phyloP scores from a whole-genome alignment of 768 basidiomycete genomes.

The Dentipellis fragilis region DNA sequence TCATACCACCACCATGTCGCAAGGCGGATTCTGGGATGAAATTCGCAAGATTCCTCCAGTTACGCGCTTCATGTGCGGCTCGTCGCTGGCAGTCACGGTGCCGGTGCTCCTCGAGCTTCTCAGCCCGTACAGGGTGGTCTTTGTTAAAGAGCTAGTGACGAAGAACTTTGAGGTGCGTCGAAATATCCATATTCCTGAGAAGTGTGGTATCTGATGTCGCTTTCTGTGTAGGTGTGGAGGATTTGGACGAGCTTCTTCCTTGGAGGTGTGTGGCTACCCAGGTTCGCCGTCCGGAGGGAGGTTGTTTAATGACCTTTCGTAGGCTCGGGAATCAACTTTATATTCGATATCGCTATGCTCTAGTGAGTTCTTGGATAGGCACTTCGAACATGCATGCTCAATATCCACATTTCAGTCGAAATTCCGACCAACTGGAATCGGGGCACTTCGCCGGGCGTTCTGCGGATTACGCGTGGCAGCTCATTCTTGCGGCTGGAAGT shows the following conservation, averaged over 20 bases:
- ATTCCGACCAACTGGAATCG: slow-evolving; percentile 53
- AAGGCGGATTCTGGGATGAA: slow-evolving; percentile 31
- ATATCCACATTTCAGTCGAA: slow-evolving; percentile 38
- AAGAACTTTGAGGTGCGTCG: slow-evolving; percentile 43
- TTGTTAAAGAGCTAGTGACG: slow-evolving; percentile 34
- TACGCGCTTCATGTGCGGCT: slow-evolving; percentile 58
- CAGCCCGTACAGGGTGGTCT: slow-evolving; percentile 43
- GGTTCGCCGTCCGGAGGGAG: neutral
- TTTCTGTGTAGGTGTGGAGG: slow-evolving; percentile 52
- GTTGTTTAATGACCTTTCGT: neutral
- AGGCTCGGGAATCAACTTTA: slow-evolving; percentile 42
- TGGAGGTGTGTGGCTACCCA: slow-evolving; percentile 33
- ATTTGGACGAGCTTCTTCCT: slow-evolving; percentile 65
- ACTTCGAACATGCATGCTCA: neutral
- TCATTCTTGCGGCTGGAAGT: slow-evolving; percentile 38
- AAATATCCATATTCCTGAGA: too few species aligned
- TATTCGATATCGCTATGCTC: slow-evolving; percentile 64
- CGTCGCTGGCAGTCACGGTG: slow-evolving; percentile 50
- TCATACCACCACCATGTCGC: slow-evolving; percentile 4
- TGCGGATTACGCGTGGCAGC: slow-evolving; percentile 72
- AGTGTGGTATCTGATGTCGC: too few species aligned
- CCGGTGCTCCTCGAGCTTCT: slow-evolving; percentile 47
- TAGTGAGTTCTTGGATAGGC: slow-evolving; percentile 36
- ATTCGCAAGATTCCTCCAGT: slow-evolving; percentile 77
- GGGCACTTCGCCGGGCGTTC: slow-evolving; percentile 48